Conservation (phyloP, 768 basidiomycete genomes). For the Suillus ampliporus region DNA sequence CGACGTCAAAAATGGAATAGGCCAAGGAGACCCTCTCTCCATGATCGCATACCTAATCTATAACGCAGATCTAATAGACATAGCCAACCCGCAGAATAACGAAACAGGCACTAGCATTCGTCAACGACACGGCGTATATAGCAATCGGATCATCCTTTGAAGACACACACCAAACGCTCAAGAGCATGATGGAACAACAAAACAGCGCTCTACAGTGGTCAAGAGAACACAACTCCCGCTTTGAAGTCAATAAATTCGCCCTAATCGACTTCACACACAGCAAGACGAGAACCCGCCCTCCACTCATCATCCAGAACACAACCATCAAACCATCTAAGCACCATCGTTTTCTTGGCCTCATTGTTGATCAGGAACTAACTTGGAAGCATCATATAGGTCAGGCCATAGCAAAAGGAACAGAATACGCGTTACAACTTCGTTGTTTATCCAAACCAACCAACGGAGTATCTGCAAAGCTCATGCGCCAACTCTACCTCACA, state of each 20-base stretch:
- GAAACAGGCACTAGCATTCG: conserved; percentile 31
- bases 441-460: too few species aligned
- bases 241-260: conserved; percentile 18
- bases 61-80: conserved; percentile 29
- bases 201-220: conserved; percentile 11
- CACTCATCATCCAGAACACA: neutral
- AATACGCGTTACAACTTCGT: neutral
- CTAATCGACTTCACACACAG: conserved; percentile 9
- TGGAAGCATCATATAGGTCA: conserved; percentile 6
- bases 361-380: conserved; percentile 8
- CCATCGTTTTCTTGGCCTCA: conserved; percentile 8
- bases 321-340: neutral
- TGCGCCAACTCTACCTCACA: conserved; percentile 19
- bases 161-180: conserved; percentile 23
- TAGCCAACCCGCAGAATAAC: conserved; percentile 16
- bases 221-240: conserved; percentile 7
- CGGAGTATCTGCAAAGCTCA: conserved; percentile 1
- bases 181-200: conserved; percentile 31
- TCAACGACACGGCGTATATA: conserved; percentile 32
- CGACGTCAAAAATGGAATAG: conserved; percentile 25
- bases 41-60: conserved; percentile 32
- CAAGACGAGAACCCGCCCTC: neutral
- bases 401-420: conserved; percentile 1
- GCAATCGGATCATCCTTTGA: conserved; percentile 27
- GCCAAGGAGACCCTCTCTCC: too few species aligned